phyloP scores from a whole-genome alignment of 371 early-diverging fungal species.

The Mucor indicus region DNA sequence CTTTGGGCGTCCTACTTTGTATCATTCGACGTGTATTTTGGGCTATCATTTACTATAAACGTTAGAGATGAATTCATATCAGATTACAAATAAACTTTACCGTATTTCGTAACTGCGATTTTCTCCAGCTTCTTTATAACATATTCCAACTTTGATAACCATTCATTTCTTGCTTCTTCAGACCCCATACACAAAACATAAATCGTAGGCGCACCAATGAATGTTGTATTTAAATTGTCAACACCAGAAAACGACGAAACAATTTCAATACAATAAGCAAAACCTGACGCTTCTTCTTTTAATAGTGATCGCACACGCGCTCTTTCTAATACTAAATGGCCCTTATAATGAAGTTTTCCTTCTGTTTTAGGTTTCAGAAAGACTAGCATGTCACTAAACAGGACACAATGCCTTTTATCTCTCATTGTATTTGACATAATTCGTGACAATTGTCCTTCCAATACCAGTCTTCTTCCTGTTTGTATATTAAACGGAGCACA shows the following conservation, averaged over 20 bases:
- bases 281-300: slow-evolving; percentile 35
- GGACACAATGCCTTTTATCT: slow-evolving; percentile 37
- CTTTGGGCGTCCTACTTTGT: slow-evolving; percentile 14
- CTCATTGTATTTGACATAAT: slow-evolving; percentile 20
- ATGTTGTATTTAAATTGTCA: slow-evolving; percentile 38
- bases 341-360: slow-evolving; percentile 36
- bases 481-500: slow-evolving; percentile 36
- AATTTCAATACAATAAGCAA: slow-evolving; percentile 34
- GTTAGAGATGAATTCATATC: no score
- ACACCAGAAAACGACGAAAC: slow-evolving; percentile 35
- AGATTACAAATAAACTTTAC: slow-evolving; percentile 3
- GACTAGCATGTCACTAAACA: slow-evolving; percentile 40
- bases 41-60: no score
- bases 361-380: slow-evolving; percentile 32
- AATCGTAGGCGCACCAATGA: slow-evolving; percentile 28
- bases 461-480: slow-evolving; percentile 33
- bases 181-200: slow-evolving; percentile 29
- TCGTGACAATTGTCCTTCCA: slow-evolving; percentile 33
- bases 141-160: slow-evolving; percentile 25
- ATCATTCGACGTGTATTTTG: slow-evolving; percentile 20
- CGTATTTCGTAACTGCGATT: slow-evolving; percentile 23
- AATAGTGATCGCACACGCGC: slow-evolving; percentile 27
- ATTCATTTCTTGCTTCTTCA: slow-evolving; percentile 25
- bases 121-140: slow-evolving; percentile 34
- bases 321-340: slow-evolving; percentile 33